A percentile compares a stretch with the other conserved stretches of the same genome.
Conservation (phyloP, 768 basidiomycete species). For the Nidularia sp. region DNA sequence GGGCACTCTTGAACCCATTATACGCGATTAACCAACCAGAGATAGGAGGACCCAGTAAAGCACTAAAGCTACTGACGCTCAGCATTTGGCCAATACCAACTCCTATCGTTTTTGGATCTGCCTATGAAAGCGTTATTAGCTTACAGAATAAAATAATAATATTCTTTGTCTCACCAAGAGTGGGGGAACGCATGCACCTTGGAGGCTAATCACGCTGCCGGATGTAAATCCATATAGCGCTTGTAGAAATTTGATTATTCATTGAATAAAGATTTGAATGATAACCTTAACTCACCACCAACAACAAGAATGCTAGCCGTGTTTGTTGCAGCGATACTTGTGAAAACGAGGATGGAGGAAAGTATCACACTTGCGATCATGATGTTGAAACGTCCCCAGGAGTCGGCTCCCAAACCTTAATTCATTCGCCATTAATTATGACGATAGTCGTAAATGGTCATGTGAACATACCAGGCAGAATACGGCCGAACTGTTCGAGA, state of each 20-base stretch:
- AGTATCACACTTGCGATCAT: slow-evolving; percentile 6
- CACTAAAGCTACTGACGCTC: slow-evolving; percentile 3
- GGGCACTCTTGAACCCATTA: slow-evolving; percentile 9
- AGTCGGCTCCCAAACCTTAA: slow-evolving; percentile 10
- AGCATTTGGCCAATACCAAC: slow-evolving; percentile 11
- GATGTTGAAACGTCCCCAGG: slow-evolving; percentile 12
- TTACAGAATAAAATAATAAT: not conserved
- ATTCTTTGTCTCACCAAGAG: slow-evolving; percentile 5
- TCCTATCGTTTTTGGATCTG: slow-evolving; percentile 11
- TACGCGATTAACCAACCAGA: slow-evolving; percentile 9
- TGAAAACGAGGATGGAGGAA: slow-evolving; percentile 7
- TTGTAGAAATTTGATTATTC: not conserved
- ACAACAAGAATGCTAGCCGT: slow-evolving; percentile 9
- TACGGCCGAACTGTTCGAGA: not conserved
- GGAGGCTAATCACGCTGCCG: slow-evolving; percentile 9
- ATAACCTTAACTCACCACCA: not conserved
- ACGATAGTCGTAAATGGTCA: slow-evolving; percentile 4
- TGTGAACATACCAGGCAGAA: not conserved
- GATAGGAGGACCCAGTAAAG: slow-evolving; percentile 9
- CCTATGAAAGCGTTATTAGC: slow-evolving; percentile 1
- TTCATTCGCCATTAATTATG: not conserved
- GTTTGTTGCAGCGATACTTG: slow-evolving; percentile 10
- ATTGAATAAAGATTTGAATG: not conserved
- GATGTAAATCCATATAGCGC: slow-evolving; percentile 12
- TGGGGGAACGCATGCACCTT: slow-evolving; percentile 11